Percentiles rank a stretch among this genome's conserved stretches.
Evolutionary conservation across 495 filamentous ascomycete genomes (phyloP).

Genomic region (Alectoria sarmentosa): DNA sequence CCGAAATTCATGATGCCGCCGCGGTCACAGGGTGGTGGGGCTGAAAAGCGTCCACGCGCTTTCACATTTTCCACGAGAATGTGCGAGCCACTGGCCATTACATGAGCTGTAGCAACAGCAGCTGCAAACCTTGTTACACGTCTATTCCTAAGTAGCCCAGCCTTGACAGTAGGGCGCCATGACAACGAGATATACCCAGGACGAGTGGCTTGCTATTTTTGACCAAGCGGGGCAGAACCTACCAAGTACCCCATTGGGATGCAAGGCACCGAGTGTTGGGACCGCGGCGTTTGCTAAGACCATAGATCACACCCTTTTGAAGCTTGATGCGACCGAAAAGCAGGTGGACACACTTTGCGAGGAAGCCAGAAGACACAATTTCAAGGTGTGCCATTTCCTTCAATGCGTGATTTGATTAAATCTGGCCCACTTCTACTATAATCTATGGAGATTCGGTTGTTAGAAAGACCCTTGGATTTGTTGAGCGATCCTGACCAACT

Average conservation of each 20-base stretch:
- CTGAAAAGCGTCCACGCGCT: not conserved
- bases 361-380: slow-evolving; percentile 52
- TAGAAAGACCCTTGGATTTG: slow-evolving; percentile 14
- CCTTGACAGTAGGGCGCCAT: not conserved
- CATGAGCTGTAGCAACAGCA: not conserved
- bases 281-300: slow-evolving; percentile 27
- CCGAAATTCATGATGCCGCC: not conserved
- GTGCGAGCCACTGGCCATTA: not conserved
- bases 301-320: slow-evolving; percentile 63
- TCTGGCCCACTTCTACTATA: not conserved
- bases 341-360: slow-evolving; percentile 57
- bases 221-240: slow-evolving; percentile 12
- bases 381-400: slow-evolving; percentile 41
- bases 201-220: slow-evolving; percentile 21
- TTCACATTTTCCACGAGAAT: not conserved
- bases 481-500: not conserved
- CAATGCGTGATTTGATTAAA: not conserved
- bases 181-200: slow-evolving; percentile 20
- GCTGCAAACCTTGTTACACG: not conserved
- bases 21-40: not conserved
- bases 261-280: slow-evolving; percentile 20
- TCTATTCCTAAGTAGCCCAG: not conserved
- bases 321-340: slow-evolving; percentile 42
- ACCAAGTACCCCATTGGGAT: slow-evolving; percentile 1
- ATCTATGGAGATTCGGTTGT: not conserved